These are phyloP conservation scores for Pseudogymnoascus sp. DNA, from an alignment of 2,329 filamentous ascomycete species.

Conservation along the genomic window DNA sequence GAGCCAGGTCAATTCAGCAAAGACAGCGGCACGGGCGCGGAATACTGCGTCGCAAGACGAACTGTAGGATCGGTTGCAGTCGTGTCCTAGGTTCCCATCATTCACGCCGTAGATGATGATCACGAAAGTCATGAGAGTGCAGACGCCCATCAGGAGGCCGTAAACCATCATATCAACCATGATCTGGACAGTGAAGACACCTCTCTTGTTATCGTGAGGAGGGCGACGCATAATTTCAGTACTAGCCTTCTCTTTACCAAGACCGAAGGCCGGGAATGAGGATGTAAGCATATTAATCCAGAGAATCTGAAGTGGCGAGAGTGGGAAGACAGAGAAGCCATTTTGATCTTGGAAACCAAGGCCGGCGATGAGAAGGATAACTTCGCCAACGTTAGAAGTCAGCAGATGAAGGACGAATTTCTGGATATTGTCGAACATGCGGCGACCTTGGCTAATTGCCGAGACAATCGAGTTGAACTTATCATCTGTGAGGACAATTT, in stretches of 20 bases:
- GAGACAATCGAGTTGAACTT: slow-evolving; percentile 46
- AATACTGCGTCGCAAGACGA: slow-evolving; percentile 44
- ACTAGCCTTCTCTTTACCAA: slow-evolving; percentile 47
- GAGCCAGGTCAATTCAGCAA: slow-evolving; percentile 47
- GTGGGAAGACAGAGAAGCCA: slow-evolving; percentile 46
- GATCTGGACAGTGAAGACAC: slow-evolving; percentile 44
- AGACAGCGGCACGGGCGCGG: slow-evolving; percentile 45
- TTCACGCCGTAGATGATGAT: slow-evolving; percentile 43
- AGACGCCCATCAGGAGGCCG: slow-evolving; percentile 41
- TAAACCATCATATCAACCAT: slow-evolving; percentile 46
- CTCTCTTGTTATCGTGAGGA: slow-evolving; percentile 40
- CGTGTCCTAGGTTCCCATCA: slow-evolving; percentile 40
- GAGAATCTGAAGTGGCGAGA: slow-evolving; percentile 50
- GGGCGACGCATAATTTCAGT: slow-evolving; percentile 46
- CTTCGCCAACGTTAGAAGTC: slow-evolving; percentile 48
- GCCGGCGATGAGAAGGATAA: slow-evolving; percentile 47
- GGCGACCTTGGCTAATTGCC: slow-evolving; percentile 43
- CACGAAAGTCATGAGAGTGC: slow-evolving; percentile 40
- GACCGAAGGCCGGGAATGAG: slow-evolving; percentile 50
- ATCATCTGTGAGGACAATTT: slow-evolving; percentile 45
- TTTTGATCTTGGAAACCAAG: slow-evolving; percentile 47
- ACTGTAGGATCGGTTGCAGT: slow-evolving; percentile 44
- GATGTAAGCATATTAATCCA: slow-evolving; percentile 58
- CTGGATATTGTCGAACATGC: slow-evolving; percentile 47
- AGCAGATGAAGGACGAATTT: slow-evolving; percentile 49